Evolutionary conservation across 108 stramenopile genomes (phyloP), one percentile per base, ranked within the genome.

Genomic region (Asterionellopsis glacialis): DNA sequence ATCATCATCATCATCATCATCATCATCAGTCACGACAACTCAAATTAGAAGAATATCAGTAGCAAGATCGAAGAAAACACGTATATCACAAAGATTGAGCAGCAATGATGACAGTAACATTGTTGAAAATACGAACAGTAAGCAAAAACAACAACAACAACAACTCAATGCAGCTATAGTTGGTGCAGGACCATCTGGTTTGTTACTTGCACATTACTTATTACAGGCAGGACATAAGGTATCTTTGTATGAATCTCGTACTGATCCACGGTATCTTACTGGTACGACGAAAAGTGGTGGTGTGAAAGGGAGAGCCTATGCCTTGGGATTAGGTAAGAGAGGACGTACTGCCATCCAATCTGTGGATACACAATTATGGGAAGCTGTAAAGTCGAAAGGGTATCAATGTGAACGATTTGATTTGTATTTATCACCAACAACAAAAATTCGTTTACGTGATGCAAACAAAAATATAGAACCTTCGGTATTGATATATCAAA

Each of bases 401-500:
- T 84, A 66, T 52, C 77, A 80, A 39, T 73, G 82, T 51, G 84
- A 90, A 53, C 67, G 88, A 41, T 90, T 90, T 63, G 52, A 68
- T 23, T 59, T 90, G 58, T 77, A 84, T 59, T 14, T 82, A 15
- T 21, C 47, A 9, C 15, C 13, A 1, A 38, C 33, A 2, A 49
- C 80, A 15, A 63, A 48, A 40, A 25, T 90, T 15, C 76, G 68
- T 23, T 58, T 90, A 53, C 60, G 88, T 15, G 75, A 76, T 40
- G 64, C 45, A 22, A 72, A 77, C 0, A 22, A 27, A 0, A 41
- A 50, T 44, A 0, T 72, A 14, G 83, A 90, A 59, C 82, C 84
- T 12, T 82, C 80, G 18, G 57, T 90, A 15, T 57, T 90, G 60
- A 70, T 80, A n/a, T 90, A 80, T 72, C 88, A 90, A 58, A 76